These are phyloP conservation scores for Botrytis elliptica DNA, from an alignment of 2,329 filamentous ascomycete species.

Conservation along the genomic window DNA sequence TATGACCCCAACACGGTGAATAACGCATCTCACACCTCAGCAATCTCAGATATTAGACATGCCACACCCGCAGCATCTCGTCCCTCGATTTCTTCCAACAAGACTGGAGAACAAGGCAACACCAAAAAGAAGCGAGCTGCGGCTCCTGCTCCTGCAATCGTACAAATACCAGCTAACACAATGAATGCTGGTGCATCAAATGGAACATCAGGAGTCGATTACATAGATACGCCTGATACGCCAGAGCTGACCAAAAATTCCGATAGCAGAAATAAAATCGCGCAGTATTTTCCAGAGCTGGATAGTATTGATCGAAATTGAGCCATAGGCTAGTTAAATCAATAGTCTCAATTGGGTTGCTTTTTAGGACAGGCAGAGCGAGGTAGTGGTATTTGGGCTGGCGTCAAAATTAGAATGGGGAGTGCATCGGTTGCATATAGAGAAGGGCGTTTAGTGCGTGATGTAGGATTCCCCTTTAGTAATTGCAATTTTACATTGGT, in stretches of 20 bases:
- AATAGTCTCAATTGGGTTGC: not conserved
- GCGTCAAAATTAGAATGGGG: slow-evolving; percentile 13
- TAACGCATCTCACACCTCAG: not conserved
- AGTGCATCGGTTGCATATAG: not conserved
- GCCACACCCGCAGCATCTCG: slow-evolving; percentile 21
- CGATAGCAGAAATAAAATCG: slow-evolving; percentile 23
- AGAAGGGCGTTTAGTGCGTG: not conserved
- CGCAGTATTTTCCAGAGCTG: slow-evolving; percentile 37
- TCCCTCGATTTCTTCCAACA: slow-evolving; percentile 13
- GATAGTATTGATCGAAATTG: slow-evolving; percentile 17
- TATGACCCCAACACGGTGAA: not conserved
- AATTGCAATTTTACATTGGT: not conserved
- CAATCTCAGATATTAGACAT: slow-evolving; percentile 3
- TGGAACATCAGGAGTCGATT: not conserved
- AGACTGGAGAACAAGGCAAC: slow-evolving; percentile 32
- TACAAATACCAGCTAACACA: not conserved
- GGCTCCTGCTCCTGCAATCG: not conserved
- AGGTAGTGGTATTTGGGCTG: not conserved
- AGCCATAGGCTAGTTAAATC: not conserved
- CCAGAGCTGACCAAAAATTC: slow-evolving; percentile 31
- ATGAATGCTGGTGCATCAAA: not conserved
- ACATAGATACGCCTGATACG: slow-evolving; percentile 16
- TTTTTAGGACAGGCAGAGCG: not conserved
- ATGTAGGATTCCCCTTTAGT: slow-evolving; percentile 17
- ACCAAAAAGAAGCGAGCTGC: slow-evolving; percentile 37